phyloP scores from a whole-genome alignment of 2,329 filamentous ascomycete species.

The Penicillium sp. region DNA sequence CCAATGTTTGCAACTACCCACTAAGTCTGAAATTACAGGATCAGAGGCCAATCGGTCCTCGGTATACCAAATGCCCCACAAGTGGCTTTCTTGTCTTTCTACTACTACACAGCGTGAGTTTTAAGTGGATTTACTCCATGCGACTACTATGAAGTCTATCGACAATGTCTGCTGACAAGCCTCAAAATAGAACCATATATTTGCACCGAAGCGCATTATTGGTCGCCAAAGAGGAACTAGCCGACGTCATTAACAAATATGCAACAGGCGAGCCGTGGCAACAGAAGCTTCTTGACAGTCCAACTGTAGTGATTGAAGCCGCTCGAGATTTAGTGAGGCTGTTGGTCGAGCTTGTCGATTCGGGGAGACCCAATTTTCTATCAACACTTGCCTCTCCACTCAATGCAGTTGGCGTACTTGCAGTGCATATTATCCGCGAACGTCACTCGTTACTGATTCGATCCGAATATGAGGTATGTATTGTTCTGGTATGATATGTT shows the following conservation, averaged over 20 bases:
- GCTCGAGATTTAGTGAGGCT: conserved; percentile 11
- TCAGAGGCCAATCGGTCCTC: neutral
- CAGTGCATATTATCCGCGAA: conserved; percentile 10
- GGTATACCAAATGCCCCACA: neutral
- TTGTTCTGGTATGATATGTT: too few relatives aligned
- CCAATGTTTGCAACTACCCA: too few relatives aligned
- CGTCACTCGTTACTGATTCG: conserved; percentile 9
- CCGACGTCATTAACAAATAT: conserved; percentile 8
- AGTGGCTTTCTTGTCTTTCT: conserved; percentile 3
- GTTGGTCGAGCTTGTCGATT: conserved; percentile 10
- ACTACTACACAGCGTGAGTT: conserved; percentile 6
- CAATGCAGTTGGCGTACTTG: conserved; percentile 9
- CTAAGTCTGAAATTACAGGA: neutral
- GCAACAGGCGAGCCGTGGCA: conserved; percentile 3
- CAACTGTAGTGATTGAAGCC: conserved; percentile 6
- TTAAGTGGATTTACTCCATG: too few relatives aligned
- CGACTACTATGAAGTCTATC: too few relatives aligned
- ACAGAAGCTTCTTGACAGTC: conserved; percentile 2
- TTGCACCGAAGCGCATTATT: conserved; percentile 6
- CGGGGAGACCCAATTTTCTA: conserved; percentile 2
- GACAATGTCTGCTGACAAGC: neutral
- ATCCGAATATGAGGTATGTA: conserved; percentile 11
- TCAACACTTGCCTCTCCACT: conserved; percentile 9
- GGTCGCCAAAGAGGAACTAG: conserved; percentile 5
- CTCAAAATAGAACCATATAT: neutral